Base-by-base conservation (phyloP, 129 eudicot genomes). In the Ambrosia trifida region DNA sequence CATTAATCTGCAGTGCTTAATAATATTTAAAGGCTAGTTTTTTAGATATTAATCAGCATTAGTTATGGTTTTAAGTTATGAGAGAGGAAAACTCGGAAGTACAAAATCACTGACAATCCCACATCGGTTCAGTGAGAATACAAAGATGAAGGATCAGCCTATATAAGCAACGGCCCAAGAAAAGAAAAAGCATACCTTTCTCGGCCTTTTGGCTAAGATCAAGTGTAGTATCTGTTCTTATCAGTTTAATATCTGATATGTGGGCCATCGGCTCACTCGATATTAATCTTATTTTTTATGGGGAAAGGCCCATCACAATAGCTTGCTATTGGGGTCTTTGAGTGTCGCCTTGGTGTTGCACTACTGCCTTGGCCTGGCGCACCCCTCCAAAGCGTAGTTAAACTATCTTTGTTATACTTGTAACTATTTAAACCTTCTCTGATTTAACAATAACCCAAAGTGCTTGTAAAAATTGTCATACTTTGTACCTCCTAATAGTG, bases 141-240 rank as follows among this genome's bases (percentile, higher is more conserved):
- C 43, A 36, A 36, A 36, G 43, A 36, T 5, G 43, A 36, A 36
- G 43, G 7, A 8, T 5, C 43, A 0, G 36, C n/a, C 16, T 53
- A 5, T 60, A 56, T 54, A 9, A 46, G 35, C 70, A 38, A 32
- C 2, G 2, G 45, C 60, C 72, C 60, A 12, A 12, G 36, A 24
- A 10, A 16, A 0, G 11, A 13, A 4, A 0, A 59, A 31, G 74
- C 88, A 86, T 86, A 86, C 88, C 88, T 86, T 86, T 86, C 88
- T 83, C 88, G 91, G 91, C 91, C 88, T 86, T 86, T 83, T 86
- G 91, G 84, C 84, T 86, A 83, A 86, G 91, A 86, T 83, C 88
- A 86, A 83, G 88, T 83, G 89, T 85, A 85, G 89, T 84, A 84
- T 87, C 89, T 87, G 89, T 87, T 84, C 89, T 87, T 87, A 87